These are phyloP conservation scores for Fusarium sterilihyphosum DNA, from an alignment of 2,329 filamentous ascomycete genomes.

Conservation along the genomic window DNA sequence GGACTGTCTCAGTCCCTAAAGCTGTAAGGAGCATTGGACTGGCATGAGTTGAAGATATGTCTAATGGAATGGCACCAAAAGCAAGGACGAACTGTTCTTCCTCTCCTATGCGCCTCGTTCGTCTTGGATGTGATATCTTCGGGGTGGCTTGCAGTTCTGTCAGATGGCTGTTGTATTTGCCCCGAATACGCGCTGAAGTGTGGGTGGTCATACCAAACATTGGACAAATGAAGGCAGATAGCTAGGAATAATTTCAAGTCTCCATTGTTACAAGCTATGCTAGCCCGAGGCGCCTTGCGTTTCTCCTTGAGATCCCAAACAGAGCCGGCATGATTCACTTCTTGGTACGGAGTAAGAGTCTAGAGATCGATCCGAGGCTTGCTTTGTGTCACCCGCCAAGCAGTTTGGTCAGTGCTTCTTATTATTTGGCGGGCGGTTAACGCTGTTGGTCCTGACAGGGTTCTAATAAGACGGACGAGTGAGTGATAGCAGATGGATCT, in stretches of 20 bases:
- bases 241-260: conserved; percentile 22
- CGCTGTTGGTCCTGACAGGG: conserved; percentile 9
- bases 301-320: conserved; percentile 22
- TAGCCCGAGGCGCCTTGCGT: conserved; percentile 29
- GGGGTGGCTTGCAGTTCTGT: conserved; percentile 34
- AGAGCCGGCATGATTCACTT: conserved; percentile 11
- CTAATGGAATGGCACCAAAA: not conserved
- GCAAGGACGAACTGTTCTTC: not conserved
- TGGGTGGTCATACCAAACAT: not conserved
- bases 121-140: conserved; percentile 24
- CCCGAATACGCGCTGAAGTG: conserved; percentile 16
- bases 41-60: conserved; percentile 9
- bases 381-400: conserved; percentile 5
- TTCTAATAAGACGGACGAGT: conserved; percentile 6
- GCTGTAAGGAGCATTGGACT: conserved; percentile 11
- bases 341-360: not conserved
- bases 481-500: conserved; percentile 33
- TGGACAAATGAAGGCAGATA: not conserved
- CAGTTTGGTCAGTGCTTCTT: conserved; percentile 20
- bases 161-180: conserved; percentile 28
- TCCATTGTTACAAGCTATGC: not conserved
- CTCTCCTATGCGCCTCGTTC: conserved; percentile 9
- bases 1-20: conserved; percentile 4
- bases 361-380: conserved; percentile 11
- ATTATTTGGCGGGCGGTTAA: conserved; percentile 23